Percentiles rank a stretch among this genome's conserved stretches.
These are phyloP conservation scores for Metarhizium anisopliae DNA, from an alignment of 2,329 filamentous ascomycete species.

Conservation along the genomic window DNA sequence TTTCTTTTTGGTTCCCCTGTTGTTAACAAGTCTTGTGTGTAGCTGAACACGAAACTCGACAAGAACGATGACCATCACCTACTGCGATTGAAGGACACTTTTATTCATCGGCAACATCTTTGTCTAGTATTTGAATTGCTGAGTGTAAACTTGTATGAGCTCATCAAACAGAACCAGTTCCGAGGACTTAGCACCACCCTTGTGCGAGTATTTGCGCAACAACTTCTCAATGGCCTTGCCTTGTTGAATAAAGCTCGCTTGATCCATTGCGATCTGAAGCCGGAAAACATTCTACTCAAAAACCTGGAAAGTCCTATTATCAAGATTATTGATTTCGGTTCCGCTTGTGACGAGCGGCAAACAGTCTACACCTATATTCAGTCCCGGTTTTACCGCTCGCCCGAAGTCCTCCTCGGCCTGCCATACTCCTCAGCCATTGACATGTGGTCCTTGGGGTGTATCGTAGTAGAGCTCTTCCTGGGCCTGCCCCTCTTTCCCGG, in stretches of 20 bases:
- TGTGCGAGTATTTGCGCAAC: conserved; percentile 94
- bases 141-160: conserved; percentile 94
- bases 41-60: conserved; percentile 97
- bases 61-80: conserved; percentile 99
- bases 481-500: conserved; percentile 91
- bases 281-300: conserved; percentile 94
- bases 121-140: conserved; percentile 94
- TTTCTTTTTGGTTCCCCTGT: too few species aligned
- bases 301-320: conserved; percentile 98
- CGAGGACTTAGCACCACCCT: conserved; percentile 92
- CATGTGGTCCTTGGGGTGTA: conserved; percentile 99
- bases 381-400: conserved; percentile 94
- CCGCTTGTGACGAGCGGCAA: conserved; percentile 94
- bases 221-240: conserved; percentile 84
- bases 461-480: conserved; percentile 94
- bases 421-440: conserved; percentile 98
- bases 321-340: conserved; percentile 99
- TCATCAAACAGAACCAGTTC: conserved; percentile 99
- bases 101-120: conserved; percentile 94
- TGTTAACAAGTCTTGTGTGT: conserved; percentile 15
- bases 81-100: conserved; percentile 89
- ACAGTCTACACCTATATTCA: conserved; percentile 99
- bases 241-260: conserved; percentile 91
- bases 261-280: conserved; percentile 97
- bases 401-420: conserved; percentile 87